These are phyloP conservation scores for Pichia deserticola DNA, from an alignment of 805 yeast species.

Conservation along the genomic window DNA sequence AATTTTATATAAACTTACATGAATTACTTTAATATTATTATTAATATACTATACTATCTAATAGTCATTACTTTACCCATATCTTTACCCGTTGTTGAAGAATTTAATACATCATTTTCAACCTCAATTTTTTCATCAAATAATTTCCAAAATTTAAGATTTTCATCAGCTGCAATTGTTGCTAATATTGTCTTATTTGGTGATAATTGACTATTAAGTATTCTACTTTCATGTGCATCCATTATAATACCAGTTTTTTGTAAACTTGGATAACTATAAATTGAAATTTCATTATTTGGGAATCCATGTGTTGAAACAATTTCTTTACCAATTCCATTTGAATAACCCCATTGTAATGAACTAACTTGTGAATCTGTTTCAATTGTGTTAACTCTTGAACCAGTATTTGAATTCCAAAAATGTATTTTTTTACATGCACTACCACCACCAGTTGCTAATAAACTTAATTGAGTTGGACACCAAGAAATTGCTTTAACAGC, in stretches of 20 bases:
- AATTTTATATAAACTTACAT: too few species aligned
- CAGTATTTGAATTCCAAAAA: slow-evolving; percentile 93
- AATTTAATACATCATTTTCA: slow-evolving; percentile 18
- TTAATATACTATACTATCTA: slow-evolving; percentile 23
- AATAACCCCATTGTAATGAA: slow-evolving; percentile 86
- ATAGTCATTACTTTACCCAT: slow-evolving; percentile 47
- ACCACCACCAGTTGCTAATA: slow-evolving; percentile 97
- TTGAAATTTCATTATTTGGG: slow-evolving; percentile 75
- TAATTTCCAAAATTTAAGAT: slow-evolving; percentile 87
- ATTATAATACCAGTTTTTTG: slow-evolving; percentile 82
- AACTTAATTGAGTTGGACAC: slow-evolving; percentile 80
- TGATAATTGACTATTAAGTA: slow-evolving; percentile 72
- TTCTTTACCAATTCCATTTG: slow-evolving; percentile 66
- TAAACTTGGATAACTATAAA: slow-evolving; percentile 80
- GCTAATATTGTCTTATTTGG: slow-evolving; percentile 90
- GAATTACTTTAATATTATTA: too few species aligned
- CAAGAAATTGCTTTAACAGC: slow-evolving; percentile 94
- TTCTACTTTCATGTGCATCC: slow-evolving; percentile 85
- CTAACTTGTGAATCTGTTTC: slow-evolving; percentile 93
- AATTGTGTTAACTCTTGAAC: slow-evolving; percentile 75
- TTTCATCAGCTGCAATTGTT: slow-evolving; percentile 94
- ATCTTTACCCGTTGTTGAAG: slow-evolving; percentile 35
- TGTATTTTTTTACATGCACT: slow-evolving; percentile 81
- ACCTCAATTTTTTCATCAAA: slow-evolving; percentile 45
- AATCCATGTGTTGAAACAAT: slow-evolving; percentile 91